Percentiles rank a stretch among this genome's conserved stretches.
These are phyloP conservation scores for Asterophora parasitica DNA, from an alignment of 768 basidiomycete genomes.

Conservation along the genomic window DNA sequence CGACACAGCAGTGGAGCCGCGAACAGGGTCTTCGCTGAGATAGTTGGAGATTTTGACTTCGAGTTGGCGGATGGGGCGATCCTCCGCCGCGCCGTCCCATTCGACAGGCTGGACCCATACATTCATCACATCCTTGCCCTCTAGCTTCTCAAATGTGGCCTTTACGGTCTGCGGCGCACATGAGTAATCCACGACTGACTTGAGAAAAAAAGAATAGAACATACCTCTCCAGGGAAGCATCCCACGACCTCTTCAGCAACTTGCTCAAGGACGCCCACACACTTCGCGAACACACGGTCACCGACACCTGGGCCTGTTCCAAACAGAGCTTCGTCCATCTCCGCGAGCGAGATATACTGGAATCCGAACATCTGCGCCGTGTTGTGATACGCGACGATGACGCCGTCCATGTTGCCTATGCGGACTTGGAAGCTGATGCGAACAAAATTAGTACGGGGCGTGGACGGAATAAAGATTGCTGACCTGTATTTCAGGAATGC, in stretches of 20 bases:
- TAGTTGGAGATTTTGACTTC: constrained; percentile 42
- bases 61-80: constrained; percentile 53
- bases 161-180: constrained; percentile 40
- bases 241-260: constrained; percentile 52
- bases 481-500: constrained; percentile 94
- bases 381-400: constrained; percentile 85
- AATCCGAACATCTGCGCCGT: constrained; percentile 87
- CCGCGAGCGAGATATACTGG: constrained; percentile 82
- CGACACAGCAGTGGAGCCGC: constrained; percentile 33
- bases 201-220: constrained; percentile 1
- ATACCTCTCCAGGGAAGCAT: constrained; percentile 64
- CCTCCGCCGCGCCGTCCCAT: constrained; percentile 34
- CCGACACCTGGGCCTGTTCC: constrained; percentile 56
- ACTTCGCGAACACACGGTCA: constrained; percentile 70
- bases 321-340: constrained; percentile 83
- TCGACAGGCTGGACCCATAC: constrained; percentile 65
- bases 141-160: constrained; percentile 57
- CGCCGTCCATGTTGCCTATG: constrained; percentile 96
- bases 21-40: constrained; percentile 31
- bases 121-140: constrained; percentile 38
- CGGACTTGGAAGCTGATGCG: constrained; percentile 79
- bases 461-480: constrained; percentile 1
- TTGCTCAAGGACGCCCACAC: constrained; percentile 64
- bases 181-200: not conserved
- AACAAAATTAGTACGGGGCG: not conserved